phyloP scores from a whole-genome alignment of 345 rosid genomes.

The Balakata baccata region DNA sequence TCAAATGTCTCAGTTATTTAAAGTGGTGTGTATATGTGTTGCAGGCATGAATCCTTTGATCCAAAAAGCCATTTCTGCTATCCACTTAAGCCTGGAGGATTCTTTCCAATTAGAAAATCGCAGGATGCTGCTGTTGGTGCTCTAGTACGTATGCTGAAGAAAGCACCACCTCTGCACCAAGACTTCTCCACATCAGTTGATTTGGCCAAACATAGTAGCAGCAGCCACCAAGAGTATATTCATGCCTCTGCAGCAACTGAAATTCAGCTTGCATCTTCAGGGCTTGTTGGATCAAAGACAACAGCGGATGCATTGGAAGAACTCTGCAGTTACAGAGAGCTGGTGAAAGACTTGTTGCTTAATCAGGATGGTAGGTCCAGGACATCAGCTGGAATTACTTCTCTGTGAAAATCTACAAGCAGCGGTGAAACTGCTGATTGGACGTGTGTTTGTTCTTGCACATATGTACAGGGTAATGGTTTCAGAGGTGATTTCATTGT shows the following conservation, averaged over 20 bases:
- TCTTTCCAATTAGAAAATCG: conserved; percentile 49
- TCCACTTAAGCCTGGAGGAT: conserved; percentile 47
- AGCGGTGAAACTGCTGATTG: conserved; percentile 15
- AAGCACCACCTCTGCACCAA: conserved; percentile 81
- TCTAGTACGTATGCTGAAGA: conserved; percentile 73
- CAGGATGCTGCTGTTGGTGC: conserved; percentile 92
- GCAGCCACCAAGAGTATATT: conserved; percentile 23
- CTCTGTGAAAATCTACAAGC: conserved; percentile 21
- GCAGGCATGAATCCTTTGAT: conserved; percentile 64
- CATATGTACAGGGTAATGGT: conserved; percentile 30
- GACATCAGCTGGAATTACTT: conserved; percentile 14
- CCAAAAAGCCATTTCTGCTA: conserved; percentile 43
- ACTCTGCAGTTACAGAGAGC: conserved; percentile 61
- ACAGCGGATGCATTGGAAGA: conserved; percentile 89
- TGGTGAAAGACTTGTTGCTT: conserved; percentile 52
- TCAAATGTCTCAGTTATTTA: background rate
- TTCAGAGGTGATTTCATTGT: conserved; percentile 17
- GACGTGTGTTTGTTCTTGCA: conserved; percentile 18
- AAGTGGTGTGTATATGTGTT: background rate
- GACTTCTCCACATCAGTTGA: conserved; percentile 35
- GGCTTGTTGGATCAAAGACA: conserved; percentile 52
- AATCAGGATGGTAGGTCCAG: conserved; percentile 42
- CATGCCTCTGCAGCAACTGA: conserved; percentile 19
- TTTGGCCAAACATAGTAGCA: conserved; percentile 33
- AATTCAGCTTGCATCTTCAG: conserved; percentile 48